Base-by-base conservation (phyloP, 495 filamentous ascomycete species). In the Emericellopsis terricola region DNA sequence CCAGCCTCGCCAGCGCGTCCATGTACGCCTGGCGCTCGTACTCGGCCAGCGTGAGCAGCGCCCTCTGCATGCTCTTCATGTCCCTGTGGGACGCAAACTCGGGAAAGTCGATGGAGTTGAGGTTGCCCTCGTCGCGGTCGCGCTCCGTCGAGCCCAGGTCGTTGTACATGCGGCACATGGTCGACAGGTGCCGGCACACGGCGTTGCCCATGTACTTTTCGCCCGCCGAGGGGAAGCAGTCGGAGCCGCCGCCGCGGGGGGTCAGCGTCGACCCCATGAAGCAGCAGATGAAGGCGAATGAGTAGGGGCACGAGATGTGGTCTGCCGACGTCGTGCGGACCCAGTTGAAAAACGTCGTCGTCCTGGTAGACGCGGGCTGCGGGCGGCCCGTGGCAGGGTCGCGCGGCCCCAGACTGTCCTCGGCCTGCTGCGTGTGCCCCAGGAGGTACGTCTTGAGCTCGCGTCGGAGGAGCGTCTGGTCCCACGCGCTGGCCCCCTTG, bases 61-160 rank as follows among this genome's bases (percentile, higher is more conserved):
- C 38, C 8, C 34, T 6, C 35, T 52, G 33, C 21, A 47, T 35
- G 14, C 19, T 29, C 44, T 52, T 50, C 24, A 29, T 20, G 4
- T 10, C 18, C 0, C 27, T 28, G 13, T 42, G 34, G 15, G 35
- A 28, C 2, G 33, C 8, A 32, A 57, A 59, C 28, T 55, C 48
- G 2, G 53, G 44, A 34, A 61, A 63, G 31, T 63, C 43, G 19
- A 59, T 20, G 15, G 50, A 50, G 31, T 61, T 61, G 1, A 63
- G 40, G 34, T 61, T 63, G 1, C 28, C 17, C 38, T 63, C 59
- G 3, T 26, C 41, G 0, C 15, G 27, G 36, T 63, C 57, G 6
- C 57, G 42, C 8, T 18, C 20, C 0, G 49, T 20, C 2, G 48
- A 53, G 0, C 52, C 56, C n/a, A 45, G 50, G 38, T 63, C 59